Conservation (phyloP, 768 basidiomycete genomes). For the Russula griseocarnosa region DNA sequence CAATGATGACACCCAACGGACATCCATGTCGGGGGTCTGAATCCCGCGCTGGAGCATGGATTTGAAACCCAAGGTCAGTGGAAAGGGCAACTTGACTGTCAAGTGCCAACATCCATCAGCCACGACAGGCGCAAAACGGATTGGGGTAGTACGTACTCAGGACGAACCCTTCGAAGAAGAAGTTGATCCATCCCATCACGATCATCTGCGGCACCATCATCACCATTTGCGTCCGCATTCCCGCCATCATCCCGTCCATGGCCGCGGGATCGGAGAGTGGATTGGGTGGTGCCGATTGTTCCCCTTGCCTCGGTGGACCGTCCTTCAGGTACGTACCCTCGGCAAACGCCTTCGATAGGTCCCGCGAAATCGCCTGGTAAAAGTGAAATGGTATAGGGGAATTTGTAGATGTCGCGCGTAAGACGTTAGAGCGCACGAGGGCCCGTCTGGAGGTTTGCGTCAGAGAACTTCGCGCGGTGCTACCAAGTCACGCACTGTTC, state of each 20-base stretch:
- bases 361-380: constrained; percentile 71
- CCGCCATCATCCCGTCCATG: constrained; percentile 99
- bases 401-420: constrained; percentile 72
- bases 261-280: constrained; percentile 84
- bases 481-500: constrained; percentile 73
- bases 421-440: constrained; percentile 75
- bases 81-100: constrained; percentile 93
- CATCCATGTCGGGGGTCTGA: constrained; percentile 94
- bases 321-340: constrained; percentile 85
- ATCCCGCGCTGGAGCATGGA: constrained; percentile 96
- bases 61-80: constrained; percentile 94
- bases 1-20: constrained; percentile 97
- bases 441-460: constrained; percentile 52
- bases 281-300: constrained; percentile 58
- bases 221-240: constrained; percentile 98
- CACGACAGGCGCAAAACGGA: background rate
- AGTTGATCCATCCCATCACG: constrained; percentile 99
- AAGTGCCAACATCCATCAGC: constrained; percentile 12
- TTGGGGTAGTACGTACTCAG: constrained; percentile 60
- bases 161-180: constrained; percentile 98
- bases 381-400: constrained; percentile 74
- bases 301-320: constrained; percentile 64
- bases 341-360: constrained; percentile 66
- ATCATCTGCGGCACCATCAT: constrained; percentile 99
- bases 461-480: constrained; percentile 4